Evolutionary conservation across 352 stramenopile species (phyloP).

Genomic region (Globisporangium camurandrum): DNA sequence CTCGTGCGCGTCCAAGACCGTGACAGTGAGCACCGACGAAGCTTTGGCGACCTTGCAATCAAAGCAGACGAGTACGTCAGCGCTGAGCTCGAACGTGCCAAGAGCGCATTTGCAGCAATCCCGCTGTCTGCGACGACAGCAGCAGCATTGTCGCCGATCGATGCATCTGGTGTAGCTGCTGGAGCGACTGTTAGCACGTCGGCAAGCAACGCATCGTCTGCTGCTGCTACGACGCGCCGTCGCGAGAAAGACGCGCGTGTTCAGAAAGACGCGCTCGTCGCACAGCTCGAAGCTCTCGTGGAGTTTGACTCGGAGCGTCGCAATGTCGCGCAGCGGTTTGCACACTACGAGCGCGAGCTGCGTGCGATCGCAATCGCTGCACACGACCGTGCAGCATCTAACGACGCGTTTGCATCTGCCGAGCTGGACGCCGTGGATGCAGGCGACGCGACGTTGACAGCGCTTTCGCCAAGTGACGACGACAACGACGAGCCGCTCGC

Average conservation of each 20-base stretch:
- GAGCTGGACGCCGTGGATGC: too few relatives aligned
- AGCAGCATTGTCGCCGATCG: not conserved
- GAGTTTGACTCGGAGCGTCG: constrained; percentile 35
- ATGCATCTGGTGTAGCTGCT: too few relatives aligned
- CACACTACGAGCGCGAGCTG: constrained; percentile 41
- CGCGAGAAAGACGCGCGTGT: not conserved
- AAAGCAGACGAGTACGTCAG: constrained; percentile 40
- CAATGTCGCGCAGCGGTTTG: constrained; percentile 28
- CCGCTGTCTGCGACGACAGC: constrained; percentile 19
- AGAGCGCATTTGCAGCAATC: constrained; percentile 27
- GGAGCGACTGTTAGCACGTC: too few relatives aligned
- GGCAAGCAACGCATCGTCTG: not conserved
- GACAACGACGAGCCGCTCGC: constrained; percentile 13
- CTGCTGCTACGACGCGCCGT: not conserved
- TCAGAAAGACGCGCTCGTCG: constrained; percentile 18
- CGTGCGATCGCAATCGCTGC: constrained; percentile 22
- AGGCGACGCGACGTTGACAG: too few relatives aligned
- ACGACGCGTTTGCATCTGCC: not conserved
- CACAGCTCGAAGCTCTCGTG: constrained; percentile 43
- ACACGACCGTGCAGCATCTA: not conserved
- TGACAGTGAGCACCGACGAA: constrained; percentile 55
- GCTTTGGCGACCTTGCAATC: constrained; percentile 34
- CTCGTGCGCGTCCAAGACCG: constrained; percentile 47
- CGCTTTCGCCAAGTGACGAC: not conserved
- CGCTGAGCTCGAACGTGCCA: constrained; percentile 26